Percentiles rank a stretch among this genome's conserved stretches.
Evolutionary conservation across 129 eudicot species (phyloP).

Genomic region (Smallanthus sonchifolius): DNA sequence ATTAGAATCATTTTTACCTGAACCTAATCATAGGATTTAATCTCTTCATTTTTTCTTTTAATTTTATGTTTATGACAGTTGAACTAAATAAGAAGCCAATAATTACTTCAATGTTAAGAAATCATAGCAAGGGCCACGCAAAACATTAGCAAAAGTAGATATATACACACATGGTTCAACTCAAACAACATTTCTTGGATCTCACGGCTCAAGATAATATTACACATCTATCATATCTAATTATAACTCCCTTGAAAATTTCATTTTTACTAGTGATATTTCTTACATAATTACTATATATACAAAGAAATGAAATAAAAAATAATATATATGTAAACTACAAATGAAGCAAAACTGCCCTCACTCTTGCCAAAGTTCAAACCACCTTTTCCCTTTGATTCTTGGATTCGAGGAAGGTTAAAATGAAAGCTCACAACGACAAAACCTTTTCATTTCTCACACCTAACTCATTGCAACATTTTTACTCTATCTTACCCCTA

Average conservation of each 20-base stretch:
- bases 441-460: conserved; percentile 16
- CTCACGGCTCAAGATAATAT: not conserved
- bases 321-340: conserved; percentile 12
- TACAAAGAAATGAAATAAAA: not conserved
- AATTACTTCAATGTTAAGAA: too few species aligned
- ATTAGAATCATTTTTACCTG: too few species aligned
- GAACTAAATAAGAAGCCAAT: too few species aligned
- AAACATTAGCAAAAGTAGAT: too few species aligned
- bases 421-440: conserved; percentile 19
- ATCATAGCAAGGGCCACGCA: too few species aligned
- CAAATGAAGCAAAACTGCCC: conserved; percentile 35
- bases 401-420: conserved; percentile 25
- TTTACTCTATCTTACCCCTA: conserved; percentile 17
- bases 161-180: too few species aligned
- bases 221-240: not conserved
- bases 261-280: not conserved
- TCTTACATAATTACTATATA: not conserved
- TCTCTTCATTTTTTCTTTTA: too few species aligned
- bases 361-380: conserved; percentile 29
- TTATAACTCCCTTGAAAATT: not conserved
- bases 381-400: conserved; percentile 8
- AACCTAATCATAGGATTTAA: not conserved
- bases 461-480: conserved; percentile 29
- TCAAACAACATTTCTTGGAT: too few species aligned
- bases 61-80: too few species aligned